A percentile compares a stretch with the other conserved stretches of the same genome.
Evolutionary conservation across 1,139 yeast species (phyloP).

Genomic region (Geotrichum candidum): DNA sequence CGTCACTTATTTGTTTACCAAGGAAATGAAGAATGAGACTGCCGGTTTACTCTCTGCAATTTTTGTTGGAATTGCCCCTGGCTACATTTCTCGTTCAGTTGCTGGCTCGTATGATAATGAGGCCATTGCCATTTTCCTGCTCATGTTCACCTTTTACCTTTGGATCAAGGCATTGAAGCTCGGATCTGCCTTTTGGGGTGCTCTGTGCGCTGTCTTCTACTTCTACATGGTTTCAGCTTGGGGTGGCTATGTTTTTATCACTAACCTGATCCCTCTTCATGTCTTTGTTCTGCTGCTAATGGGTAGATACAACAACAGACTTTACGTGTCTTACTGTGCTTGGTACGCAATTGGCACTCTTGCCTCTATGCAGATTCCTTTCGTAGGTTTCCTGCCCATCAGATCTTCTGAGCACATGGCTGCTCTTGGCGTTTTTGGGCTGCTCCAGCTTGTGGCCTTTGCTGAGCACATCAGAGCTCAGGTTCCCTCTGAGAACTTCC

Average conservation of each 20-base stretch:
- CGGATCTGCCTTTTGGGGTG: constrained; percentile 83
- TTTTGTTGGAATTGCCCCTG: constrained; percentile 97
- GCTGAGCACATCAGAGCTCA: constrained; percentile 75
- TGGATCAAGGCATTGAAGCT: constrained; percentile 93
- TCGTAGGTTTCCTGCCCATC: constrained; percentile 94
- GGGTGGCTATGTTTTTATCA: constrained; percentile 99
- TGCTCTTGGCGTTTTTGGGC: constrained; percentile 93
- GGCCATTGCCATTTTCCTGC: constrained; percentile 93
- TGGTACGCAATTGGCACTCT: constrained; percentile 96
- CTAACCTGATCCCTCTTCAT: constrained; percentile 94
- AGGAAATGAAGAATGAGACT: constrained; percentile 82
- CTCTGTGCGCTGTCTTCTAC: constrained; percentile 80
- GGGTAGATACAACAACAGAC: constrained; percentile 84
- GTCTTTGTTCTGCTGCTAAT: constrained; percentile 82
- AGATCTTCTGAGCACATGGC: constrained; percentile 98
- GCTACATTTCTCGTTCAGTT: constrained; percentile 95
- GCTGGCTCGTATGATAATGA: constrained; percentile 99
- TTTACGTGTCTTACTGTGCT: constrained; percentile 88
- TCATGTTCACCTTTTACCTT: constrained; percentile 91
- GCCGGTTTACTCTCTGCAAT: constrained; percentile 92
- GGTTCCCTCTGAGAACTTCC: constrained; percentile 71
- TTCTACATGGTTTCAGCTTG: constrained; percentile 99
- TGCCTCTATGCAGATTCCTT: constrained; percentile 98
- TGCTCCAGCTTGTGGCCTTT: constrained; percentile 82
- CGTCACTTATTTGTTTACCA: constrained; percentile 83